Conservation (phyloP, 495 filamentous ascomycete species). For the Bacidia rubella region DNA sequence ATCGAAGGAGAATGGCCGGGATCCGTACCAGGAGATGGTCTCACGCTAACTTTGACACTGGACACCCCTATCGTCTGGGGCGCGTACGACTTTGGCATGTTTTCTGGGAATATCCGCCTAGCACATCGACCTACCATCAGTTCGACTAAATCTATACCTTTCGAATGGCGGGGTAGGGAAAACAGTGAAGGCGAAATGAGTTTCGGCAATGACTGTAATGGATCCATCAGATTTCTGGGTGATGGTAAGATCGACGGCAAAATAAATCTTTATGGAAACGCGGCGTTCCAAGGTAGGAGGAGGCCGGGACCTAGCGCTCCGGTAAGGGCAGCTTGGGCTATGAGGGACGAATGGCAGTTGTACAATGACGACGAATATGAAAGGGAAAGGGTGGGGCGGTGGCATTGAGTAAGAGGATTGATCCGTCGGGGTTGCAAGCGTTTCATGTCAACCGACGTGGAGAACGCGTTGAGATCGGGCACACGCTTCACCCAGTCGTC, state of each 20-base stretch:
- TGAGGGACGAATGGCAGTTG: slow-evolving; percentile 14
- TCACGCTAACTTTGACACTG: slow-evolving; percentile 13
- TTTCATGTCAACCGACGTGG: too few relatives aligned
- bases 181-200: slow-evolving; percentile 15
- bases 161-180: slow-evolving; percentile 14
- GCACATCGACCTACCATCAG: slow-evolving; percentile 6
- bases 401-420: neutral
- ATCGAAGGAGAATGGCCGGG: slow-evolving; percentile 7
- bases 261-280: slow-evolving; percentile 12
- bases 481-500: too few relatives aligned
- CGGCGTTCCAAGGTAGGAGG: slow-evolving; percentile 3
- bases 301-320: slow-evolving; percentile 1
- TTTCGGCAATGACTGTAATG: slow-evolving; percentile 8
- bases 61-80: slow-evolving; percentile 17
- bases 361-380: slow-evolving; percentile 15
- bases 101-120: slow-evolving; percentile 15
- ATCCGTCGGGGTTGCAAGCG: too few relatives aligned
- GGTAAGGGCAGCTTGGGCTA: slow-evolving; percentile 3
- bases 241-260: slow-evolving; percentile 9
- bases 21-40: neutral
- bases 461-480: too few relatives aligned
- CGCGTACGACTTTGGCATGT: slow-evolving; percentile 18
- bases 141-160: neutral
- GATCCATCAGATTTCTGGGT: slow-evolving; percentile 6
- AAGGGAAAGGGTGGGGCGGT: slow-evolving; percentile 6